phyloP scores from a whole-genome alignment of 2,329 filamentous ascomycete species.

The Botryotinia calthae region DNA sequence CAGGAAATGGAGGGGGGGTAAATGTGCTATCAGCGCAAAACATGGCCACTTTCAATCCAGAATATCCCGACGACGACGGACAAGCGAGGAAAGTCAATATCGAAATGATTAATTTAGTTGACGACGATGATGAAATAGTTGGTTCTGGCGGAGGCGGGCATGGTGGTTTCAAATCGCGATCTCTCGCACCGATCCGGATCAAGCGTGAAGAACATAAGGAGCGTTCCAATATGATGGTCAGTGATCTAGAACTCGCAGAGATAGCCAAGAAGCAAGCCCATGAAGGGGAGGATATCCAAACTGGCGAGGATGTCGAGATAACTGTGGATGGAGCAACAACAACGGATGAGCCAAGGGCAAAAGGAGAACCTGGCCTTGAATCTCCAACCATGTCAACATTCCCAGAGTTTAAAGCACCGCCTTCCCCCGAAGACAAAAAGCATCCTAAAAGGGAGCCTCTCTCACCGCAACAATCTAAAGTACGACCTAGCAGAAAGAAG shows the following conservation, averaged over 20 bases:
- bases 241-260: constrained; percentile 25
- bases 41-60: constrained; percentile 26
- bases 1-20: constrained; percentile 5
- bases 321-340: neutral
- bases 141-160: constrained; percentile 22
- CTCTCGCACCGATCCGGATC: constrained; percentile 35
- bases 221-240: constrained; percentile 29
- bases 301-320: constrained; percentile 7
- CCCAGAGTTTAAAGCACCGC: constrained; percentile 9
- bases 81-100: constrained; percentile 33
- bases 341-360: neutral
- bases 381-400: constrained; percentile 14
- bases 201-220: constrained; percentile 36
- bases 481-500: constrained; percentile 6
- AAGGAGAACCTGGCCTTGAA: constrained; percentile 12
- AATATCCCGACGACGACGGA: constrained; percentile 35
- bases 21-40: constrained; percentile 9
- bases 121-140: constrained; percentile 26
- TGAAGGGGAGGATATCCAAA: constrained; percentile 12
- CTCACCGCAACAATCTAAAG: neutral
- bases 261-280: constrained; percentile 20
- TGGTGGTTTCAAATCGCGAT: constrained; percentile 21
- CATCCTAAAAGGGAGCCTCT: constrained; percentile 10
- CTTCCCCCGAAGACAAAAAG: constrained; percentile 19
- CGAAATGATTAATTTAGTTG: constrained; percentile 33